Conservation (phyloP, 768 basidiomycete genomes). For the Daedaleopsis sinensis region DNA sequence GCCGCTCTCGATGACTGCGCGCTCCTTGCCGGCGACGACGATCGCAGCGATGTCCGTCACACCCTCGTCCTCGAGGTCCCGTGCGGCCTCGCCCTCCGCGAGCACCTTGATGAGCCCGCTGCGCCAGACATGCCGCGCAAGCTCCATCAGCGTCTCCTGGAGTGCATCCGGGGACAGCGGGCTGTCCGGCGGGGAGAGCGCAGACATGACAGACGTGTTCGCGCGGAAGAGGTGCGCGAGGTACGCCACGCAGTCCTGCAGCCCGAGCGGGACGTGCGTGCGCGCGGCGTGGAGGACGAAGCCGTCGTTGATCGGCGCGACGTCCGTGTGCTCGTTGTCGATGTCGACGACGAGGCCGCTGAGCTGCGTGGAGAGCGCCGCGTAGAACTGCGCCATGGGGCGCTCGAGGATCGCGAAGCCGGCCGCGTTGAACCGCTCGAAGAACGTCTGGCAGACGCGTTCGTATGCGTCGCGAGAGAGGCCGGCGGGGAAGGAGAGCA, state of each 20-base stretch:
- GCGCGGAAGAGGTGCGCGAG: constrained; percentile 72
- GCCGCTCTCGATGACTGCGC: constrained; percentile 83
- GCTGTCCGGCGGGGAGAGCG: constrained; percentile 55
- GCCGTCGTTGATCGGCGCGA: constrained; percentile 79
- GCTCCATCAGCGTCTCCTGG: constrained; percentile 56
- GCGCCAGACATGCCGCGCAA: constrained; percentile 64
- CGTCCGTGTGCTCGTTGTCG: constrained; percentile 72
- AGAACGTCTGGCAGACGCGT: constrained; percentile 80
- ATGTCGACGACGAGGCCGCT: constrained; percentile 84
- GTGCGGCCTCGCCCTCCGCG: constrained; percentile 61
- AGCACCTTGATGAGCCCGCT: constrained; percentile 74
- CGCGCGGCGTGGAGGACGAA: constrained; percentile 58
- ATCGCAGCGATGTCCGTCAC: constrained; percentile 90
- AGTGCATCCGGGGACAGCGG: constrained; percentile 50
- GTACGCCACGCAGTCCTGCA: constrained; percentile 72
- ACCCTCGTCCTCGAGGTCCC: constrained; percentile 53
- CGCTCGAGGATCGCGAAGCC: constrained; percentile 82
- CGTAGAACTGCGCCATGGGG: constrained; percentile 82
- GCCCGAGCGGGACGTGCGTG: constrained; percentile 64
- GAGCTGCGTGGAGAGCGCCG: constrained; percentile 50
- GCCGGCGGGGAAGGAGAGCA: constrained; percentile 69
- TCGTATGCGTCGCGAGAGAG: constrained; percentile 72
- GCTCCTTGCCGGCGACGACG: constrained; percentile 88
- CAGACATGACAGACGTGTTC: constrained; percentile 64
- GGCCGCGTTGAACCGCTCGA: constrained; percentile 91